Percentiles rank a stretch among this genome's conserved stretches.
Evolutionary conservation across 2,329 filamentous ascomycete species (phyloP).

Genomic region (Pseudogymnoascus sp.): DNA sequence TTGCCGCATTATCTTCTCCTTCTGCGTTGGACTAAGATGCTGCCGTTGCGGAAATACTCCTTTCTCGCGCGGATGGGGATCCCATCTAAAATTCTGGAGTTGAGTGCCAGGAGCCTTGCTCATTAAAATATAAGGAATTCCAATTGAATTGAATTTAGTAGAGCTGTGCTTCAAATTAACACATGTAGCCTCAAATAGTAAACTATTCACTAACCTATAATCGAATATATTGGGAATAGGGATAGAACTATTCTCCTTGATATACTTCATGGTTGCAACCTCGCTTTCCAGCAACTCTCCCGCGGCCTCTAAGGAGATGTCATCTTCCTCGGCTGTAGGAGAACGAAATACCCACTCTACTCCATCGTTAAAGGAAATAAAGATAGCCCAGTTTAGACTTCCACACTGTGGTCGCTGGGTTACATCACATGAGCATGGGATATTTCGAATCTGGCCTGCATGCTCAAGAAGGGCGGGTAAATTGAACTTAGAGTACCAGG

Average conservation of each 20-base stretch:
- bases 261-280: conserved; percentile 17
- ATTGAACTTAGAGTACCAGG: conserved; percentile 11
- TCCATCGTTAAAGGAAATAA: conserved; percentile 15
- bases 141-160: conserved; percentile 11
- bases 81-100: conserved; percentile 13
- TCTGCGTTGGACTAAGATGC: neutral
- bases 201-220: conserved; percentile 12
- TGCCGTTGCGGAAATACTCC: neutral
- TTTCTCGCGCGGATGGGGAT: conserved; percentile 11
- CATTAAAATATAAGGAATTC: conserved; percentile 13
- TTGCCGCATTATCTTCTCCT: conserved; percentile 15
- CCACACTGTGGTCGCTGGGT: conserved; percentile 11
- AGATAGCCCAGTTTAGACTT: conserved; percentile 15
- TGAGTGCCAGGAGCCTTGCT: conserved; percentile 15
- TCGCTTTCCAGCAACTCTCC: conserved; percentile 14
- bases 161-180: neutral
- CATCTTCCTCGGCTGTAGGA: conserved; percentile 3
- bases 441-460: conserved; percentile 12
- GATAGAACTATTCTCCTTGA: conserved; percentile 13
- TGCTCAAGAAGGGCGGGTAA: conserved; percentile 10
- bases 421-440: conserved; percentile 13
- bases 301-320: conserved; percentile 6
- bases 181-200: neutral
- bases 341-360: conserved; percentile 17
- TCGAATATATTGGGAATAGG: conserved; percentile 13